Base-by-base conservation (phyloP, 2,329 filamentous ascomycete species). In the Arthrocladium fulminans region DNA sequence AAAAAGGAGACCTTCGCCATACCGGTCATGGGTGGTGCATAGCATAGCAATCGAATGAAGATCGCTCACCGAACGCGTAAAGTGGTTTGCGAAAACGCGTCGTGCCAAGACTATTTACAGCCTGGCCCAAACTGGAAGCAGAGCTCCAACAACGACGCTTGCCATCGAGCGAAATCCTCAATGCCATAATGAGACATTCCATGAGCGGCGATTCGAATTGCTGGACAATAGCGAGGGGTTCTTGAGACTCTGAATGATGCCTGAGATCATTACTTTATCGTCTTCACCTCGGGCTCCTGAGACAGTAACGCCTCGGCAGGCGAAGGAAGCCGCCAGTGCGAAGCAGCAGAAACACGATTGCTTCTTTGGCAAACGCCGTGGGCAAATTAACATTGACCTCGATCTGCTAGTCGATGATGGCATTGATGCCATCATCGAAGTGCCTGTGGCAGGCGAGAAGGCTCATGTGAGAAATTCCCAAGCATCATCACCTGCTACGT, bases 31-130 rank as follows among this genome's bases (percentile, higher is more conserved):
- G 20, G 37, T 40, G 37, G 19, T 22, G 17, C 8, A 40, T 40
- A 40, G 37, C n/a, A n/a, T n/a, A 37, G 34, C 17, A 15, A n/a
- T 37, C 8, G 13, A 37, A 6, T n/a, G 29, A 8, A 9, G 29
- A 9, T 32, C 8, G 9, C 29, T 9, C 29, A 8, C n/a, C 29
- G 37, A 6, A 40, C 37, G 37, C 37, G 37, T 40, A 22, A 40
- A 40, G 22, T 24, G 24, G 9, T 27, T 9, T 23, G 40, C 20
- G 35, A 10, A 15, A 7, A 23, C 41, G 27, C 41, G 32, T 37
- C 22, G 7, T 22, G 43, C 43, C 42, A 45, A 45, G 43, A 45
- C 30, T 45, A 27, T 37, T 45, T 45, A 25, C 32, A 24, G 8
- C 15, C 25, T 44, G 25, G 30, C 41, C 41, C 24, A 32, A 20